phyloP scores from a whole-genome alignment of 768 basidiomycete genomes.

The Rhizopogon vinicolor region DNA sequence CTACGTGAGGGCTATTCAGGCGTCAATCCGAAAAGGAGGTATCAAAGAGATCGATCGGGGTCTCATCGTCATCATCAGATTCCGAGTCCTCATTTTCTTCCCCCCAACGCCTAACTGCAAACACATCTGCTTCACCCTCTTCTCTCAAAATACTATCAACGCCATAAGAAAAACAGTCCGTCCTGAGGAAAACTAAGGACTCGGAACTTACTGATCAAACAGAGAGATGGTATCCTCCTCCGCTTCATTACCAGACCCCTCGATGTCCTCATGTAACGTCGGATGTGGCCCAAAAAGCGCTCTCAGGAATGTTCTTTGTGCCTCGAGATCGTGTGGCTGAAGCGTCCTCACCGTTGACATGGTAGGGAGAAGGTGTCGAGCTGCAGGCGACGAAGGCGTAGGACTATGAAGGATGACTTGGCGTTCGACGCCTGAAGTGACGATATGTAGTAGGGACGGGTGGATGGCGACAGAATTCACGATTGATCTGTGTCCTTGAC shows the following conservation, averaged over 20 bases:
- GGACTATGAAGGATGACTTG: slow-evolving; percentile 67
- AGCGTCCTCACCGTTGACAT: slow-evolving; percentile 44
- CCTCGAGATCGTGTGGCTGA: slow-evolving; percentile 28
- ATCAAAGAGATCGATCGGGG: not conserved
- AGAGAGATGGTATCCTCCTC: slow-evolving; percentile 48
- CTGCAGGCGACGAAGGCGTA: slow-evolving; percentile 49
- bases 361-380: slow-evolving; percentile 40
- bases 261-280: slow-evolving; percentile 22
- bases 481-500: slow-evolving; percentile 67
- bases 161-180: slow-evolving; percentile 4
- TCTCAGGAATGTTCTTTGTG: slow-evolving; percentile 33
- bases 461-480: slow-evolving; percentile 74
- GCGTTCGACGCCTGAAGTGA: slow-evolving; percentile 72
- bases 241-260: slow-evolving; percentile 36
- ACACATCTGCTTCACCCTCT: slow-evolving; percentile 57
- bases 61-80: not conserved
- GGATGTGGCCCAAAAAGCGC: slow-evolving; percentile 26
- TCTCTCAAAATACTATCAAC: slow-evolving; percentile 48
- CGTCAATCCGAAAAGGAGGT: not conserved
- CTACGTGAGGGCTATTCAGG: too few species aligned
- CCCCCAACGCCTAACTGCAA: slow-evolving; percentile 38
- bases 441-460: slow-evolving; percentile 60
- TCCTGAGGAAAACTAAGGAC: slow-evolving; percentile 1
- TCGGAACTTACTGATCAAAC: slow-evolving; percentile 63
- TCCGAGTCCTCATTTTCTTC: slow-evolving; percentile 24